Evolutionary conservation across 441 rosid species (phyloP), one percentile per base, ranked within the genome.

Genomic region (Corymbia citriodora): DNA sequence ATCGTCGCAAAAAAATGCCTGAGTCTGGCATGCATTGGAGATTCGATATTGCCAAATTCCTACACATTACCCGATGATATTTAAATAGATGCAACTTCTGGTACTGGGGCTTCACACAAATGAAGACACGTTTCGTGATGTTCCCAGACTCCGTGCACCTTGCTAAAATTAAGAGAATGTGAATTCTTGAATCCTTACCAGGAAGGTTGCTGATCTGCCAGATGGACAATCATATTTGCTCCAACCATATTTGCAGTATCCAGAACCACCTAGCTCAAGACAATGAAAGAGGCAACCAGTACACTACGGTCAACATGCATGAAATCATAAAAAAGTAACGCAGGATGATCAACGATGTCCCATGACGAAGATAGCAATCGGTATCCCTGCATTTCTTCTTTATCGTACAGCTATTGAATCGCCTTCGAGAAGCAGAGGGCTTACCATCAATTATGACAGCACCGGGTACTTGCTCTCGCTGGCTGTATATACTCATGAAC

Each of bases 21-120:
- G 90, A 95, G 97, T 90, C 98, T 94, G 27, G 97, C 93, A 88
- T 95, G 95, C 93, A 97, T 93, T 2, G 99, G 99, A 87, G 97
- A 94, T 92, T 98, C 99, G 9, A 96, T 96, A 91, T 97, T 97
- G 89, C 99, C 99, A 91, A 98, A 97, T 93, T 97, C 99, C 99
- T 97, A 95, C 88, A 91, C 86, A 91, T 82, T 89, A 92, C 9
- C 86, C 19, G 88, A 91, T 63, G 55, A 91, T 89, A 79, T 48
- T 23, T 89, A n/a, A 53, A 88, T 18, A 57, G 45, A 31, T 29
- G 79, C 70, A 54, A 48, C 54, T 45, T 81, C 53, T 45, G 86
- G 86, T 81, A 49, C 53, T 25, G 15, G 53, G 86, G 86, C 86
- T 81, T 25, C 86, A 52, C 16, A 17, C 45, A 87, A 33, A 68